Base-by-base conservation (phyloP, 768 basidiomycete genomes). In the Lyophyllum shimeji region DNA sequence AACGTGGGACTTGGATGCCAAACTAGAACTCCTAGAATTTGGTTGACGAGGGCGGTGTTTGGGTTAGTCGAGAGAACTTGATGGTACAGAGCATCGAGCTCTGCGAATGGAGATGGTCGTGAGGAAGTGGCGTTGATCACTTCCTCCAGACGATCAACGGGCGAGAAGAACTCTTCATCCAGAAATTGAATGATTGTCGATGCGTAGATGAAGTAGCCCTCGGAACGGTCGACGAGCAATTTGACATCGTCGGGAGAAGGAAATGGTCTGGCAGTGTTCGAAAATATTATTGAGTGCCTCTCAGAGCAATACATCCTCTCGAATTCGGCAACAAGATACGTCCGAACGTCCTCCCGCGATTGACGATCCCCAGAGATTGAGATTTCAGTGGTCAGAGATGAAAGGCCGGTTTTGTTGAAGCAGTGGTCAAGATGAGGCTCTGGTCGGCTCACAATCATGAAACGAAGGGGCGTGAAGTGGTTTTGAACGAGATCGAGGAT, bases 361-460 rank as follows among this genome's bases (percentile, higher is more conserved):
- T 21, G 27, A 20, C 21, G 37, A 8, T 27, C 12, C 17, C 44
- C 42, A 33, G 44, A 29, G 18, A 52, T 17, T 20, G 23, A 8
- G 20, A 29, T 20, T 4, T 1, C 18, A 31, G 15, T 18, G 4
- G 27, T 44, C 7, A 44, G 18, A 0, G 9, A 2, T 33, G 3
- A 25, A 13, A 52, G 13, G 6, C 29, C 7, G 5, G 29, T n/a
- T 31, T 34, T n/a, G 9, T 50, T 6, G 25, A 63, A 53, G 2
- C 50, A 45, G 18, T 40, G 31, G 3, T 46, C 53, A n/a, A 71
- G 66, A 23, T 63, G 58, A 17, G 56, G 57, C 46, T 71, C 70
- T 5, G 64, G 65, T 3, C 70, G 63, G 55, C 69, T 71, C 17
- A 63, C 58, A 15, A 70, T 49, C 7, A 67, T 52, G 48, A 67